Base-by-base conservation (phyloP, 2,329 filamentous ascomycete genomes). In the Trichoderma oligosporum region DNA sequence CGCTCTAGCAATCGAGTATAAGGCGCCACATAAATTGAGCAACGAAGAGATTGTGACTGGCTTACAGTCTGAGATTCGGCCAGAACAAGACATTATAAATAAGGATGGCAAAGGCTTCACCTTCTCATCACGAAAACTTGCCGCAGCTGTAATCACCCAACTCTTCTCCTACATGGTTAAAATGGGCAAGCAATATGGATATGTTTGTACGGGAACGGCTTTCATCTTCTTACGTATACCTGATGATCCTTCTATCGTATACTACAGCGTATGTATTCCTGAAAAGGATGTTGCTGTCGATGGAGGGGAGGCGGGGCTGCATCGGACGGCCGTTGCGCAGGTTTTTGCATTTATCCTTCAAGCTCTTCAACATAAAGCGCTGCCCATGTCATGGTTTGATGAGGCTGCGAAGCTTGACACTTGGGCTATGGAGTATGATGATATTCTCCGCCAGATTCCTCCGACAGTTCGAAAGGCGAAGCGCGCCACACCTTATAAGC, bases 131-230 rank as follows among this genome's bases (percentile, higher is more conserved):
- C 12, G 48, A 59, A 5, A 25, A 22, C 70, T 76, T 35, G 56
- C 63, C 42, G 63, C 71, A 24, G 71, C 72, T 24, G 69, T 73
- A 16, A 57, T 76, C 11, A 74, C 69, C 4, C 67, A 74, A 56
- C 67, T 76, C 11, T 76, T 74, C 62, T 72, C 69, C 8, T 72
- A 71, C 44, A 74, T 74, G 64, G 60, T 74, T 2, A 62, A 64
- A 20, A 72, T 70, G 36, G 63, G 67, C 35, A 67, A 70, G 16
- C 63, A 63, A 44, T 72, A 71, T 49, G 68, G 72, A 4, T 74
- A 74, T 56, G 54, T 74, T 4, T 70, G 61, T 49, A 72, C 68
- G 7, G 67, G 68, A 25, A 47, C 72, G 64, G 61, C 61, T 12
- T 70, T 68, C 25, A 47, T 73, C 56, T 74, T 71, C 57, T 66